Percentiles rank a stretch among this genome's conserved stretches.
Evolutionary conservation across 176 grass and related monocot genomes (phyloP).

Genomic region (Raddia distichophylla): DNA sequence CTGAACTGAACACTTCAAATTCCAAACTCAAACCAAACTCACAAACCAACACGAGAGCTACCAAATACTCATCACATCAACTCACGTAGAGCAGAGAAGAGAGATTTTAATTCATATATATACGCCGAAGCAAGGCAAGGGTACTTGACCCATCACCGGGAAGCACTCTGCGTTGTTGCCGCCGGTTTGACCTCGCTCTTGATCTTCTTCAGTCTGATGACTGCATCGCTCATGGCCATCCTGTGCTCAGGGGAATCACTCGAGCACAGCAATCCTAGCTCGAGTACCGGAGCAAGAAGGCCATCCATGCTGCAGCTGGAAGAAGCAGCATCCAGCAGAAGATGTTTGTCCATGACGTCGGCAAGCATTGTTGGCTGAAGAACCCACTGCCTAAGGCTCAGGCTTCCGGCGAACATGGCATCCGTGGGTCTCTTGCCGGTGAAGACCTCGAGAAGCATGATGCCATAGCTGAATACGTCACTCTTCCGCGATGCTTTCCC

Average conservation of each 20-base stretch:
- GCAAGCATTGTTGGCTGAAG: neutral
- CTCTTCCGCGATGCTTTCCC: too few species aligned
- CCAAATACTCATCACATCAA: too few species aligned
- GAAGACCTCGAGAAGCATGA: neutral
- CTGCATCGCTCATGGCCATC: neutral
- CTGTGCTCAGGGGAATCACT: neutral
- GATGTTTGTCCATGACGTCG: accelerated
- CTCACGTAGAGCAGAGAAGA: too few species aligned
- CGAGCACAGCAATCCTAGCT: neutral
- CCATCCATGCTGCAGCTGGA: neutral
- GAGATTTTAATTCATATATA: too few species aligned
- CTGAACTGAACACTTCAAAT: too few species aligned
- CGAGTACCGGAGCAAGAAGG: neutral
- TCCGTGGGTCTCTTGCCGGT: neutral
- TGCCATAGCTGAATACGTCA: too few species aligned
- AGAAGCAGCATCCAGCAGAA: neutral
- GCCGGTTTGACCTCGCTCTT: neutral
- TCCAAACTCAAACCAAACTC: too few species aligned
- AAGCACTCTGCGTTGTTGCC: too few species aligned
- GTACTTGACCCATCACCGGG: too few species aligned
- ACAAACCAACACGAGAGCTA: too few species aligned
- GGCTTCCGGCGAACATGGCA: neutral
- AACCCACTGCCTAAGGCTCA: neutral
- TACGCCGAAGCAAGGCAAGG: too few species aligned
- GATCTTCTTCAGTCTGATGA: neutral